A percentile compares a stretch with the other conserved stretches of the same genome.
Conservation (phyloP, 2,329 filamentous ascomycete species). For the Talaromyces sp. region DNA sequence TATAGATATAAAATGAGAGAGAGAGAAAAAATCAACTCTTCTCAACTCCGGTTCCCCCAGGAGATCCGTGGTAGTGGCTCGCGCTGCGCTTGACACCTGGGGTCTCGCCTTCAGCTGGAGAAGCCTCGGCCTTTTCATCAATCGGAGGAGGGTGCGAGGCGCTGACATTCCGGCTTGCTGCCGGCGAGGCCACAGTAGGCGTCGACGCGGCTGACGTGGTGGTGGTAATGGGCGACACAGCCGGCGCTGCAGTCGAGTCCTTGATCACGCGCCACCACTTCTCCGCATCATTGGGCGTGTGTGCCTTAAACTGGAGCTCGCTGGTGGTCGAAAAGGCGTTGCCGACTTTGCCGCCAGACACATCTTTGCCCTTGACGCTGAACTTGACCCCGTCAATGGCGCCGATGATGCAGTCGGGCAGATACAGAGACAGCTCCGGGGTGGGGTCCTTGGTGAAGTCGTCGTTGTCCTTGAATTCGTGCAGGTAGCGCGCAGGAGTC, state of each 20-base stretch:
- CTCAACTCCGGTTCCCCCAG: conserved; percentile 19
- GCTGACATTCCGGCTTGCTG: conserved; percentile 7
- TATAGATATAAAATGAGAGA: neutral
- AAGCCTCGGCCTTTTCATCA: neutral
- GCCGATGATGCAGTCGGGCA: conserved; percentile 83
- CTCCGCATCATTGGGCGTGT: conserved; percentile 70
- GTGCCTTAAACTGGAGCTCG: conserved; percentile 83
- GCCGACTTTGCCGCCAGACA: conserved; percentile 67
- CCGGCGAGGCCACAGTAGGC: neutral
- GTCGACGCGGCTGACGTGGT: neutral
- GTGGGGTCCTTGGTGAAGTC: conserved; percentile 52
- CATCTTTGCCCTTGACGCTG: conserved; percentile 91
- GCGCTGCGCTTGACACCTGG: conserved; percentile 18
- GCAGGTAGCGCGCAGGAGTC: conserved; percentile 79
- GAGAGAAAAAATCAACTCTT: neutral
- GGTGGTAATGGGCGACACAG: conserved; percentile 1
- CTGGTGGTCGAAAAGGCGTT: conserved; percentile 74
- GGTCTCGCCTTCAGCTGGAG: neutral
- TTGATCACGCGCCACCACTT: conserved; percentile 77
- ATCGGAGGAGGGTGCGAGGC: conserved; percentile 5
- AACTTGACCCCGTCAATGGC: conserved; percentile 73
- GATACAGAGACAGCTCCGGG: conserved; percentile 84
- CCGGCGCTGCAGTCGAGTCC: conserved; percentile 16
- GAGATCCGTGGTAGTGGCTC: conserved; percentile 25
- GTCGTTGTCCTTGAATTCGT: conserved; percentile 95